A percentile compares a stretch with the other conserved stretches of the same genome.
phyloP scores from a whole-genome alignment of 83 land plant genomes.

The Isoetes engelmannii region DNA sequence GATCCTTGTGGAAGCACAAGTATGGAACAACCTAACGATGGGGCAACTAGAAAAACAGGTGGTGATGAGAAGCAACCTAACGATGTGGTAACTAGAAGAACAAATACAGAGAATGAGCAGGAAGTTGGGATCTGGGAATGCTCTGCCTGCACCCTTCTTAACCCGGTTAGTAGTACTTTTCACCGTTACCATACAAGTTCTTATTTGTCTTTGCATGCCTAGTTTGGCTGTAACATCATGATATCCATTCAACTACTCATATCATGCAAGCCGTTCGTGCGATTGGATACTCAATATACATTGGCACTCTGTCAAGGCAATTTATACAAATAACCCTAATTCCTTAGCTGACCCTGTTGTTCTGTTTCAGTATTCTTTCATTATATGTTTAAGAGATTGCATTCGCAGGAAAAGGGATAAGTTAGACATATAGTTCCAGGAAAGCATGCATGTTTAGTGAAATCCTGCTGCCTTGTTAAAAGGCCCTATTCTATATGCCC shows the following conservation, averaged over 20 bases:
- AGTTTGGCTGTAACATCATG: background rate
- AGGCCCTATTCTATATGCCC: background rate
- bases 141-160: conserved; percentile 43
- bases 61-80: background rate
- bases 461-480: background rate
- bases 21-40: background rate
- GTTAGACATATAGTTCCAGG: background rate
- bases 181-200: background rate
- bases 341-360: background rate
- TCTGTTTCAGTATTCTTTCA: background rate
- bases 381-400: background rate
- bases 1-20: background rate
- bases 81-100: background rate
- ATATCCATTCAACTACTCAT: background rate
- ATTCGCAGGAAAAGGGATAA: background rate
- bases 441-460: background rate
- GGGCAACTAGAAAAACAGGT: background rate
- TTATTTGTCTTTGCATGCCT: background rate
- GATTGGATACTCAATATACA: background rate
- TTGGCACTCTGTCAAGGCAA: background rate
- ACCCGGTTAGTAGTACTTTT: conserved; percentile 33
- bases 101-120: background rate
- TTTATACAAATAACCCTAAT: background rate
- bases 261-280: background rate
- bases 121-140: conserved; percentile 36